Base-by-base conservation (phyloP, 1,284 basidiomycete species). In the Termitomyces sp. region DNA sequence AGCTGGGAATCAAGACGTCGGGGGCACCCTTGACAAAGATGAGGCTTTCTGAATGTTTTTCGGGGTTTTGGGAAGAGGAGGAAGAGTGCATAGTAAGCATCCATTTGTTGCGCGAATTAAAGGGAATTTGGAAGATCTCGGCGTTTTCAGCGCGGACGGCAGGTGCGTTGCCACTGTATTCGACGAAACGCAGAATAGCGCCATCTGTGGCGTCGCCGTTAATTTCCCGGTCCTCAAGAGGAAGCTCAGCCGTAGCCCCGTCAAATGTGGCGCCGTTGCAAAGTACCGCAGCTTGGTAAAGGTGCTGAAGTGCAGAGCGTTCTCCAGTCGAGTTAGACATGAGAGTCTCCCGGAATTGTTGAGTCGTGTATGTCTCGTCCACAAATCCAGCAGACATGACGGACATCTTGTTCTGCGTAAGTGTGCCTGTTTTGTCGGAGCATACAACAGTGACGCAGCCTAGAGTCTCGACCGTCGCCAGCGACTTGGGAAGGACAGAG, bases 31-130 rank as follows among this genome's bases (percentile, higher is more conserved):
- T 83, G 61, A 73, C 71, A 47, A 77, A 66, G 51, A 83, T 65
- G 60, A 75, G 64, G 14, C 62, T 62, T n/a, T 53, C 45, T 3
- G 44, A 43, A 16, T 41, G 62, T 65, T 34, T 52, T 24, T 61
- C 45, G 1, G 56, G 51, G 11, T 57, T n/a, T 3, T 34, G 16
- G 14, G 14, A 2, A 19, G 26, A 35, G 4, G 34, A 39, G 14
- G 37, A 37, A 26, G 37, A 7, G 28, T 58, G 51, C 54, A 58
- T 53, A 4, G 49, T 58, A 50, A 82, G 72, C 78, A 85, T 84
- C 73, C 78, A 86, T 64, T 86, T 86, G 62, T 84, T 83, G 64
- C 77, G 78, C 13, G 81, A 84, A 65, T 81, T 84, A 71, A 86
- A 86, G 5, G 77, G 76, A 46, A 79, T 70, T 51, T 76, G 72